Evolutionary conservation across 495 filamentous ascomycete genomes (phyloP).

Genomic region (Talaromyces thailandensis): DNA sequence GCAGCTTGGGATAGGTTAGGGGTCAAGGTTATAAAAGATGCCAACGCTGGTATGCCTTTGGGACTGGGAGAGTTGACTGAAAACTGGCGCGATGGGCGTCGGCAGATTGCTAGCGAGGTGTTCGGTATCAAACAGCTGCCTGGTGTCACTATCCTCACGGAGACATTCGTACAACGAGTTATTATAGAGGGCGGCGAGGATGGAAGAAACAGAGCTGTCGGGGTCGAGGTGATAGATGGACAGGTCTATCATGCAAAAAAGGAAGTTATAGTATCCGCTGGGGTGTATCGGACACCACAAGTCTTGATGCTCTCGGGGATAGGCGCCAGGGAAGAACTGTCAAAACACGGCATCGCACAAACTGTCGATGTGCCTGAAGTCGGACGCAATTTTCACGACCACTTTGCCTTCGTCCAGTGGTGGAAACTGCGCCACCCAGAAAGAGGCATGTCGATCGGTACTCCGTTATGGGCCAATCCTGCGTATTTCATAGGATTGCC

Average conservation of each 20-base stretch:
- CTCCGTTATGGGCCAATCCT: background rate
- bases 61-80: background rate
- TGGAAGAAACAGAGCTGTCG: background rate
- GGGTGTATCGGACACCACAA: conserved; percentile 24
- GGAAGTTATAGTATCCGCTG: conserved; percentile 30
- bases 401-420: conserved; percentile 10
- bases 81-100: background rate
- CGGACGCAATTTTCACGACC: conserved; percentile 27
- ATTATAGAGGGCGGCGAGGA: background rate
- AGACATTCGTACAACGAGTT: background rate
- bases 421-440: background rate
- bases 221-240: background rate
- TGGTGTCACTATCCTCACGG: background rate
- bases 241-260: conserved; percentile 11
- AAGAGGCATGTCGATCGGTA: background rate
- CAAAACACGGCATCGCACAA: conserved; percentile 14
- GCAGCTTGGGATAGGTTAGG: background rate
- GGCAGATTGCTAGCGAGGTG: conserved; percentile 1
- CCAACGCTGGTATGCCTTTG: background rate
- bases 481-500: background rate
- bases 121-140: background rate
- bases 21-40: background rate
- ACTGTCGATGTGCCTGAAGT: conserved; percentile 21
- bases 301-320: conserved; percentile 32
- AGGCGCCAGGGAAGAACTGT: conserved; percentile 17